Percentiles rank a stretch among this genome's conserved stretches.
These are phyloP conservation scores for Mucor saturninus DNA, from an alignment of 371 early-diverging fungal genomes.

Conservation along the genomic window DNA sequence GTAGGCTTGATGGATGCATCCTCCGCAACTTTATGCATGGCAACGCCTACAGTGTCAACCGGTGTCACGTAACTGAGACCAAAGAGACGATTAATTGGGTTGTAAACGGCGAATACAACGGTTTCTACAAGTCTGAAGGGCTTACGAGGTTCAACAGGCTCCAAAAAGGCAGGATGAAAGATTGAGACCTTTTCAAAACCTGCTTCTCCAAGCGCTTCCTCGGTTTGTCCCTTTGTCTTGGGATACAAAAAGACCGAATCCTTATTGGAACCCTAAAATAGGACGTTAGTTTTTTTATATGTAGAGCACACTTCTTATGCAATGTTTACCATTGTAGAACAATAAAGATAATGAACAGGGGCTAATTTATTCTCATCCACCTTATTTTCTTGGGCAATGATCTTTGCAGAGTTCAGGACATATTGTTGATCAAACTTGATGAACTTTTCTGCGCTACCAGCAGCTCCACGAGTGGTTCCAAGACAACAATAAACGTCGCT, in stretches of 20 bases:
- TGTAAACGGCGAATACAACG: slow-evolving; percentile 14
- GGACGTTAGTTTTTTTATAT: not conserved
- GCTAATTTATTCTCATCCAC: slow-evolving; percentile 33
- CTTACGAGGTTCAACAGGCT: slow-evolving; percentile 46
- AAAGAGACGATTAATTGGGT: slow-evolving; percentile 24
- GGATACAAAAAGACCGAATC: slow-evolving; percentile 70
- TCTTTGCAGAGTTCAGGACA: slow-evolving; percentile 66
- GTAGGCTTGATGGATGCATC: slow-evolving; percentile 16
- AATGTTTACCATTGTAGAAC: slow-evolving; percentile 51
- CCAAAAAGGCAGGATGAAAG: slow-evolving; percentile 66
- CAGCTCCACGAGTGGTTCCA: slow-evolving; percentile 65
- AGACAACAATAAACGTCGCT: slow-evolving; percentile 24
- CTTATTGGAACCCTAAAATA: slow-evolving; percentile 54
- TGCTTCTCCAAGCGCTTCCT: slow-evolving; percentile 59
- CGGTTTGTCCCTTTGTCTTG: slow-evolving; percentile 79
- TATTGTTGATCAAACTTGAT: slow-evolving; percentile 78
- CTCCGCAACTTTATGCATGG: slow-evolving; percentile 40
- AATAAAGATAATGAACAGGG: slow-evolving; percentile 69
- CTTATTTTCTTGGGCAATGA: slow-evolving; percentile 64
- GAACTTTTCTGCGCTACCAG: slow-evolving; percentile 72
- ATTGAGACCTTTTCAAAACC: slow-evolving; percentile 71
- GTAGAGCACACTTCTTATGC: too few relatives aligned
- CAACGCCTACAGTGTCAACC: slow-evolving; percentile 34
- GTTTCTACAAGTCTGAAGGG: slow-evolving; percentile 24
- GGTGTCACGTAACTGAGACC: slow-evolving; percentile 23